Conservation (phyloP, 139 green algal genomes). For the Chara braunii region DNA sequence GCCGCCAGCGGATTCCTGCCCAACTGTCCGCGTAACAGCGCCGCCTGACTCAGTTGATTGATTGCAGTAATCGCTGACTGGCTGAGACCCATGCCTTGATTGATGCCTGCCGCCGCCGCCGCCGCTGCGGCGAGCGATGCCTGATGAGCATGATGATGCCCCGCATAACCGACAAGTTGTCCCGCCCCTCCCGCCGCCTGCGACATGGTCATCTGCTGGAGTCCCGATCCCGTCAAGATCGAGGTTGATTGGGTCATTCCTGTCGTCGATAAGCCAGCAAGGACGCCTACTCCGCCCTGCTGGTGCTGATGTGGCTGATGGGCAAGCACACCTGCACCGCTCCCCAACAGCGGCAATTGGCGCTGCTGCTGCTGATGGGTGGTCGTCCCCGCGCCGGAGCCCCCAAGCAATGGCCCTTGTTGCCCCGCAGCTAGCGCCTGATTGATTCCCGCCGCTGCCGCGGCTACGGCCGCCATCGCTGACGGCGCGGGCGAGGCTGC, state of each 20-base stretch:
- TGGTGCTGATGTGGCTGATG: not conserved
- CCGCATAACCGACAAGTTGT: not conserved
- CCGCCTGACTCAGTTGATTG: conserved; percentile 2
- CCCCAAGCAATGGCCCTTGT: not conserved
- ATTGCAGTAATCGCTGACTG: not conserved
- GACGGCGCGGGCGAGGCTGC: not conserved
- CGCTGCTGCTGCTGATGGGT: not conserved
- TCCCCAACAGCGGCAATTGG: not conserved
- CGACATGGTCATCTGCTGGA: too few relatives aligned
- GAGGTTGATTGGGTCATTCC: too few relatives aligned
- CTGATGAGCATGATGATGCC: too few relatives aligned
- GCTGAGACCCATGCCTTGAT: not conserved
- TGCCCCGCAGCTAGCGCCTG: not conserved
- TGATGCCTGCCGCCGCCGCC: not conserved
- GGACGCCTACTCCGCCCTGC: not conserved
- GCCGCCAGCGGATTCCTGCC: not conserved
- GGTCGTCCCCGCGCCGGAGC: not conserved
- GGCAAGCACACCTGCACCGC: not conserved
- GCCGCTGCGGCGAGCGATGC: too few relatives aligned
- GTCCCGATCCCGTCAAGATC: too few relatives aligned
- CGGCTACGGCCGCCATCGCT: not conserved
- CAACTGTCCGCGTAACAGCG: not conserved
- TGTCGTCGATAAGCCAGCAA: not conserved
- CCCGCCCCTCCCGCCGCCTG: not conserved
- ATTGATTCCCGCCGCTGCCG: not conserved